Conservation (phyloP, 2,329 filamentous ascomycete genomes). For the Sarocladiaceae sp. region DNA sequence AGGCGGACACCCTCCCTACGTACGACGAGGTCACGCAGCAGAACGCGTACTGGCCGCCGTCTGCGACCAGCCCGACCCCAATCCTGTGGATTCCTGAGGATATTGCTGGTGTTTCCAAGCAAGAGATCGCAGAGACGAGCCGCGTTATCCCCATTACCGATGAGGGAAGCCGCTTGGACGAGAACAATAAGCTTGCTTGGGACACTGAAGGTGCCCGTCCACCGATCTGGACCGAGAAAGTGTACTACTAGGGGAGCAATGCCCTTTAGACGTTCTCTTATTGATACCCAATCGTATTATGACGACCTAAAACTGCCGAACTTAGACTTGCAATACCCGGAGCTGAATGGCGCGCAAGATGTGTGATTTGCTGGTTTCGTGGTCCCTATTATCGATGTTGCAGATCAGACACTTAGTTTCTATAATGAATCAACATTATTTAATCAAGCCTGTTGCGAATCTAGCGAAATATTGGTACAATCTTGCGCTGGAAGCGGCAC, state of each 20-base stretch:
- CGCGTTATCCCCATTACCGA: conserved; percentile 67
- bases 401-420: neutral
- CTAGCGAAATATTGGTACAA: too few species aligned
- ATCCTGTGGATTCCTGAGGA: conserved; percentile 74
- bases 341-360: neutral
- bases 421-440: neutral
- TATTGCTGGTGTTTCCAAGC: conserved; percentile 58
- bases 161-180: conserved; percentile 61
- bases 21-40: conserved; percentile 58
- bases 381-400: neutral
- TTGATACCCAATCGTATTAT: conserved; percentile 2
- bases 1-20: conserved; percentile 40
- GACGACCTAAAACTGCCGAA: neutral
- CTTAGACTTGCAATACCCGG: neutral
- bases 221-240: conserved; percentile 38
- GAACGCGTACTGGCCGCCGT: conserved; percentile 67
- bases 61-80: conserved; percentile 54
- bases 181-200: conserved; percentile 48
- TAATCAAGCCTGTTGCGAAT: too few species aligned
- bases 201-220: conserved; percentile 34
- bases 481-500: too few species aligned
- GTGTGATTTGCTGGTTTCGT: neutral
- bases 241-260: conserved; percentile 31
- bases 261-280: neutral
- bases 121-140: conserved; percentile 63